These are phyloP conservation scores for Sabuloglossum arenarium DNA, from an alignment of 495 filamentous ascomycete species.

Conservation along the genomic window DNA sequence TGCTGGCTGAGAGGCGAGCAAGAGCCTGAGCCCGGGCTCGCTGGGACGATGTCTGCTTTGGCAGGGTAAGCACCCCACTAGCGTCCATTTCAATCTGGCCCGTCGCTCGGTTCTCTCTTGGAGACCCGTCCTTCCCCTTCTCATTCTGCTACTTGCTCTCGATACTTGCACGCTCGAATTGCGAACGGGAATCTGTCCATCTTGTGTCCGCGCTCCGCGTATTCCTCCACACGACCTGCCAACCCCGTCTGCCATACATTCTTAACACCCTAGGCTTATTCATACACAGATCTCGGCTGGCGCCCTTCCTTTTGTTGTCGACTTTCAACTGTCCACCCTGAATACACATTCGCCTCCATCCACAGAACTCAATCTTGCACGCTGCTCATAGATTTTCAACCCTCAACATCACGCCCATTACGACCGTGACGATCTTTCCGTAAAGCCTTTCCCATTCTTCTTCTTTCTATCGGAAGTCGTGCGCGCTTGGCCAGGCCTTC, in stretches of 20 bases:
- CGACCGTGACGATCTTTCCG: not conserved
- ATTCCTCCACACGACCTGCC: not conserved
- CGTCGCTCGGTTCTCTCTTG: not conserved
- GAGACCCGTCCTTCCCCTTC: conserved; percentile 1
- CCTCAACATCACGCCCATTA: not conserved
- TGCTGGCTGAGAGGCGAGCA: too few relatives aligned
- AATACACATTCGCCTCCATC: not conserved
- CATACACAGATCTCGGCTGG: not conserved
- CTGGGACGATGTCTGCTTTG: not conserved
- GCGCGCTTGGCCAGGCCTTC: not conserved
- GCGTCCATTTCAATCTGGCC: not conserved
- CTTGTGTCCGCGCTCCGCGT: not conserved
- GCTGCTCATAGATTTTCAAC: not conserved
- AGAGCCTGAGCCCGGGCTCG: too few relatives aligned
- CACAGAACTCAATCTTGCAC: not conserved
- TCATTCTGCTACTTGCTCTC: not conserved
- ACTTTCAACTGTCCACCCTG: not conserved
- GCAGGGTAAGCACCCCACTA: conserved; percentile 1
- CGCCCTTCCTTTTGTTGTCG: not conserved
- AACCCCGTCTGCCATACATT: not conserved
- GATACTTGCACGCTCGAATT: not conserved
- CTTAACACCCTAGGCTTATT: not conserved
- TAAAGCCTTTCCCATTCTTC: not conserved
- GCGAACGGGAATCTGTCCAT: not conserved
- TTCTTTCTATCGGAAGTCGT: not conserved